Conservation (phyloP, 2,329 filamentous ascomycete genomes). For the Fusarium caatingaense region DNA sequence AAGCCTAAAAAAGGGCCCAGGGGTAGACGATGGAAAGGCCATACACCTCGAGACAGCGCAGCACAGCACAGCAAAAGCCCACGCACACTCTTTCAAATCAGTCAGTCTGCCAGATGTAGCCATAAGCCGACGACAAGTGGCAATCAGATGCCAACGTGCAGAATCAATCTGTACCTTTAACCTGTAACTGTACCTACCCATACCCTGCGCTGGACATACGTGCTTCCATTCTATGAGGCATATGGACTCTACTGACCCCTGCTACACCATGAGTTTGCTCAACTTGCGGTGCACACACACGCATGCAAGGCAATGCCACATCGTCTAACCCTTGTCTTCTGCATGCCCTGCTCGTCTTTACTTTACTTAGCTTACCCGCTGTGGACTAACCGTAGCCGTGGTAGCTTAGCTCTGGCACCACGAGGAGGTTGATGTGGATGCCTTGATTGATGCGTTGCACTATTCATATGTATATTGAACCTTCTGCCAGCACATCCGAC, state of each 20-base stretch:
- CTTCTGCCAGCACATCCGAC: slow-evolving; percentile 31
- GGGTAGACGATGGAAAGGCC: slow-evolving; percentile 42
- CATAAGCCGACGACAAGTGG: slow-evolving; percentile 49
- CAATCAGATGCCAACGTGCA: slow-evolving; percentile 32
- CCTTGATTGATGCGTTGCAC: slow-evolving; percentile 29
- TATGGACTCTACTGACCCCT: not conserved
- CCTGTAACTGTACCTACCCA: not conserved
- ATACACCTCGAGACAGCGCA: slow-evolving; percentile 48
- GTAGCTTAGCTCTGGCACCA: slow-evolving; percentile 38
- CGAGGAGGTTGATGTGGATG: slow-evolving; percentile 37
- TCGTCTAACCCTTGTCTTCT: slow-evolving; percentile 23
- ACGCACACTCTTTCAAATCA: slow-evolving; percentile 29
- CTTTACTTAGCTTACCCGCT: slow-evolving; percentile 34
- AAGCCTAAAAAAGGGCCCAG: slow-evolving; percentile 39
- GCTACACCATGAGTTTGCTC: slow-evolving; percentile 24
- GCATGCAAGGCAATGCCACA: slow-evolving; percentile 23
- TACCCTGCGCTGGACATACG: not conserved
- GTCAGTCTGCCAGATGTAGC: slow-evolving; percentile 45
- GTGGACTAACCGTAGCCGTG: slow-evolving; percentile 31
- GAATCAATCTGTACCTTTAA: slow-evolving; percentile 8
- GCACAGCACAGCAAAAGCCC: slow-evolving; percentile 3
- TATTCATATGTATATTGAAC: slow-evolving; percentile 34
- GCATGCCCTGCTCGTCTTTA: slow-evolving; percentile 12
- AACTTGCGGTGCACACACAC: slow-evolving; percentile 27
- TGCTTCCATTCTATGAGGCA: not conserved